These are phyloP conservation scores for Ceratobasidium sp. DNA, from an alignment of 1,284 basidiomycete genomes.

Conservation along the genomic window DNA sequence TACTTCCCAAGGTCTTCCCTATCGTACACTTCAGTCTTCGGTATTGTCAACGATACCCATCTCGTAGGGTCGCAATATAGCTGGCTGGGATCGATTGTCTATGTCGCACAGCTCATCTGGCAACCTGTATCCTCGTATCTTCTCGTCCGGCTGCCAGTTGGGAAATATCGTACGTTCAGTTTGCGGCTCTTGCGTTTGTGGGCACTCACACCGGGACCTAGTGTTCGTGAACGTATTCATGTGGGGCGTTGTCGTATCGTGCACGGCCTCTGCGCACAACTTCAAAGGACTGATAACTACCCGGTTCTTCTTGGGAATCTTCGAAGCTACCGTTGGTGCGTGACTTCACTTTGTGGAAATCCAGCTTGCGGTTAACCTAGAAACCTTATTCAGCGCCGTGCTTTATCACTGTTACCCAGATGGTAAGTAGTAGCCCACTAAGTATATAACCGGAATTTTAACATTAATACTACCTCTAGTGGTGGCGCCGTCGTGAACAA, in stretches of 20 bases:
- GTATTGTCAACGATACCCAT: slow-evolving; percentile 59
- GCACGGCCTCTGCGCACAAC: slow-evolving; percentile 58
- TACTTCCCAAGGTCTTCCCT: slow-evolving; percentile 58
- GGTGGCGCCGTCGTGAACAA: slow-evolving; percentile 64
- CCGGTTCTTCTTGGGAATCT: slow-evolving; percentile 62
- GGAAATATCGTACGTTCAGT: slow-evolving; percentile 59
- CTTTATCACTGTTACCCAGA: slow-evolving; percentile 63
- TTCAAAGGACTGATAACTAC: slow-evolving; percentile 60
- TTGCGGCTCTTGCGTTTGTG: not conserved
- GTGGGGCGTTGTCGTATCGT: slow-evolving; percentile 61
- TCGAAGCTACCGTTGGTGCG: slow-evolving; percentile 63
- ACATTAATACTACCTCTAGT: slow-evolving; percentile 51
- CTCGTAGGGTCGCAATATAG: slow-evolving; percentile 64
- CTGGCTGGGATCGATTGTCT: slow-evolving; percentile 64
- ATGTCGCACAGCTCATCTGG: slow-evolving; percentile 63
- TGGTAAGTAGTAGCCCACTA: slow-evolving; percentile 53
- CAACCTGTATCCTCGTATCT: slow-evolving; percentile 63
- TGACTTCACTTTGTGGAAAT: slow-evolving; percentile 26
- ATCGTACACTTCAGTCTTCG: slow-evolving; percentile 63
- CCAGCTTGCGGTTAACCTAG: not conserved
- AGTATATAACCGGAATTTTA: not conserved
- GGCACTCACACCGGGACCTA: slow-evolving; percentile 37
- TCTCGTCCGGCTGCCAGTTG: slow-evolving; percentile 62
- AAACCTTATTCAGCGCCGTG: slow-evolving; percentile 53
- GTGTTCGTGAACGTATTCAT: slow-evolving; percentile 61